A percentile compares a stretch with the other conserved stretches of the same genome.
Conservation (phyloP, 768 basidiomycete genomes). For the Candolleomyces eurysporus region DNA sequence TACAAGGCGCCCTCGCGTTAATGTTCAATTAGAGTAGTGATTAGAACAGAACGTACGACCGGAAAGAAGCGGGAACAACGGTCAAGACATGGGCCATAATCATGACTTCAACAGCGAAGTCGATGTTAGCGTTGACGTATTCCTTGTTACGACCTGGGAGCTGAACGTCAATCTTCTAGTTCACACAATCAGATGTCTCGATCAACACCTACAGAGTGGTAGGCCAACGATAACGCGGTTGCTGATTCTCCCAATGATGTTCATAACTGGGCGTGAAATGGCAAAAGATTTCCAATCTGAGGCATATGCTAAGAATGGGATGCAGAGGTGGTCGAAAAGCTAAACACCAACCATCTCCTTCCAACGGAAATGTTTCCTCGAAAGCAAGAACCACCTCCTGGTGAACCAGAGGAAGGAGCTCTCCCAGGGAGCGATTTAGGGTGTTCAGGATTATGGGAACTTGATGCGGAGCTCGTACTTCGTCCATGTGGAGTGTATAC, state of each 20-base stretch:
- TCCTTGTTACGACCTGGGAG: not conserved
- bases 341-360: not conserved
- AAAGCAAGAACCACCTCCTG: not conserved
- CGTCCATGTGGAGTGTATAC: slow-evolving; percentile 14
- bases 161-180: too few relatives aligned
- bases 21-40: slow-evolving; percentile 5
- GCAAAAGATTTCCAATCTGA: not conserved
- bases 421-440: slow-evolving; percentile 10
- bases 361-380: not conserved
- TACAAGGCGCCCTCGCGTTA: not conserved
- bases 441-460: slow-evolving; percentile 10
- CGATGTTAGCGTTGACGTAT: not conserved
- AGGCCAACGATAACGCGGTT: slow-evolving; percentile 6
- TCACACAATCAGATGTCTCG: too few relatives aligned
- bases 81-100: not conserved
- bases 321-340: not conserved
- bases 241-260: not conserved
- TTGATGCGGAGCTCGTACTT: slow-evolving; percentile 17
- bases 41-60: slow-evolving; percentile 29
- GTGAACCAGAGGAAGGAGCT: slow-evolving; percentile 3
- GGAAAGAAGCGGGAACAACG: slow-evolving; percentile 20
- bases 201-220: slow-evolving; percentile 1
- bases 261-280: not conserved
- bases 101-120: not conserved
- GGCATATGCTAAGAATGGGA: not conserved